phyloP scores from a whole-genome alignment of 768 basidiomycete species.

The Calocera viscosa region DNA sequence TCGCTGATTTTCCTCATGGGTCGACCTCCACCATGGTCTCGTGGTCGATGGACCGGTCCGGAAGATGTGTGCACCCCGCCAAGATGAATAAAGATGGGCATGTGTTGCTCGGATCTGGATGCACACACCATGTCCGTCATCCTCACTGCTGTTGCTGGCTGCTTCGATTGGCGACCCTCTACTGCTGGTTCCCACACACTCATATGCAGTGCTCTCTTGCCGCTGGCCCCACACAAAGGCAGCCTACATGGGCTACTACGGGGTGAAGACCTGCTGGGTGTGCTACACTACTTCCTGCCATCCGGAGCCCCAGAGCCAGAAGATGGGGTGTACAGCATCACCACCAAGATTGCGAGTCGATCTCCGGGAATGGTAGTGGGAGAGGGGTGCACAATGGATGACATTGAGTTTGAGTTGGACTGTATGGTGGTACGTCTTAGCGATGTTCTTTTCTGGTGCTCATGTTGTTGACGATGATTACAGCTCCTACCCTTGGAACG shows the following conservation, averaged over 20 bases:
- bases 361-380: neutral
- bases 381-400: neutral
- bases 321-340: neutral
- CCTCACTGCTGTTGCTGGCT: neutral
- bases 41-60: no score
- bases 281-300: neutral
- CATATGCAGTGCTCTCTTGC: neutral
- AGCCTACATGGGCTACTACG: neutral
- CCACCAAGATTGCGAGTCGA: neutral
- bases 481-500: neutral
- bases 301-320: neutral
- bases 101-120: no score
- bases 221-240: neutral
- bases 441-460: neutral
- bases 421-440: neutral
- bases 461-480: neutral
- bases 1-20: no score
- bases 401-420: neutral
- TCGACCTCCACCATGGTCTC: no score
- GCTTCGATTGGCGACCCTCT: neutral
- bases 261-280: neutral
- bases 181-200: neutral
- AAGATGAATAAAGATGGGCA: no score
- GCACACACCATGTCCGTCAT: neutral
- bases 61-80: neutral